phyloP scores from a whole-genome alignment of 2,329 filamentous ascomycete genomes.

The Blumeria graminis region DNA sequence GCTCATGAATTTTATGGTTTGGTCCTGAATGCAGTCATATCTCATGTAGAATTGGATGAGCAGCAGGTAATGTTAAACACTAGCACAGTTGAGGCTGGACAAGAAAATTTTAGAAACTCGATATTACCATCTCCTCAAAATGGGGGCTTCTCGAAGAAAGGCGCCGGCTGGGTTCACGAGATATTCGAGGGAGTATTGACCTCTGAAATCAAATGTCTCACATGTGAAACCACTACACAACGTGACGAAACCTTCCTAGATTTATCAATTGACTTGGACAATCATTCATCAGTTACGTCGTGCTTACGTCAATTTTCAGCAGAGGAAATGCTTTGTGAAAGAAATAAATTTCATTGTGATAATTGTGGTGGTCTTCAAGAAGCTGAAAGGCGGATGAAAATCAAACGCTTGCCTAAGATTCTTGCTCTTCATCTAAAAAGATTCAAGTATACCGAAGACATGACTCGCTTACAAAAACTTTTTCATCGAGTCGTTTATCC shows the following conservation, averaged over 20 bases:
- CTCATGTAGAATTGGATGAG: slow-evolving; percentile 77
- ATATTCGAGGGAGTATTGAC: slow-evolving; percentile 87
- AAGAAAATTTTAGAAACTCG: slow-evolving; percentile 27
- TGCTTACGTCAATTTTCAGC: slow-evolving; percentile 90
- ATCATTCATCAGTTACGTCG: slow-evolving; percentile 88
- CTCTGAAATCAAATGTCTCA: slow-evolving; percentile 88
- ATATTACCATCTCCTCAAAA: slow-evolving; percentile 19
- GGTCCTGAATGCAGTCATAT: slow-evolving; percentile 84
- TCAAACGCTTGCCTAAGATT: slow-evolving; percentile 80
- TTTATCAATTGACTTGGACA: slow-evolving; percentile 81
- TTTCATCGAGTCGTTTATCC: slow-evolving; percentile 95
- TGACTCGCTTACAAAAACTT: slow-evolving; percentile 79
- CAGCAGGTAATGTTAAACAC: slow-evolving; percentile 26
- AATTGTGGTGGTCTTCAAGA: slow-evolving; percentile 91
- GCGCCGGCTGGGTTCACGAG: slow-evolving; percentile 81
- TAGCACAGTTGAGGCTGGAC: slow-evolving; percentile 16
- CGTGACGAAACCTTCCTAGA: slow-evolving; percentile 91
- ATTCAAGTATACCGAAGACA: slow-evolving; percentile 95
- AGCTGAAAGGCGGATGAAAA: slow-evolving; percentile 98
- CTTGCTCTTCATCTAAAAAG: slow-evolving; percentile 82
- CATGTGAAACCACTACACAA: slow-evolving; percentile 86
- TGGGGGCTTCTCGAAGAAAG: slow-evolving; percentile 26
- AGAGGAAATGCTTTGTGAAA: slow-evolving; percentile 93
- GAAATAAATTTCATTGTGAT: slow-evolving; percentile 98
- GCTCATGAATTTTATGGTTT: slow-evolving; percentile 93